phyloP scores from a whole-genome alignment of 1,284 basidiomycete species.

The Papiliotrema nemorosa region DNA sequence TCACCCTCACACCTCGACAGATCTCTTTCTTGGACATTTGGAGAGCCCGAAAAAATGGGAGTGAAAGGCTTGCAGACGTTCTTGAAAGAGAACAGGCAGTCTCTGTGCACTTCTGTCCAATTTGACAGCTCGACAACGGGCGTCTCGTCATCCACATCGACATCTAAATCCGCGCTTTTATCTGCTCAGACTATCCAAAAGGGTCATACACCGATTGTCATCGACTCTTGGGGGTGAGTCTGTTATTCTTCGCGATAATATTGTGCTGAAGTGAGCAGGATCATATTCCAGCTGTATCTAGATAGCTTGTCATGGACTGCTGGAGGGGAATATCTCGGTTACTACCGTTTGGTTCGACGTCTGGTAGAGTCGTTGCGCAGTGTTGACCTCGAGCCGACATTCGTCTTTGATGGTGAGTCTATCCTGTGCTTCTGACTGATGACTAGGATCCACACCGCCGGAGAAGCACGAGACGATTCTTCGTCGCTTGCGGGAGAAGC shows the following conservation, averaged over 20 bases:
- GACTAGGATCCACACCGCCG: conserved; percentile 64
- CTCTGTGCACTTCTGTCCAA: conserved; percentile 57
- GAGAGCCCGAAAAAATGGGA: conserved; percentile 57
- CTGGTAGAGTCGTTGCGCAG: conserved; percentile 67
- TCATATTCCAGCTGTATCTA: conserved; percentile 70
- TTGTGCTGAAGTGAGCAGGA: conserved; percentile 52
- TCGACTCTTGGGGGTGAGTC: conserved; percentile 87
- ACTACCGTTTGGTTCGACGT: conserved; percentile 55
- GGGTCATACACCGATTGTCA: conserved; percentile 55
- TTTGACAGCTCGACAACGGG: conserved; percentile 27
- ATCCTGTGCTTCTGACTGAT: conserved; percentile 6
- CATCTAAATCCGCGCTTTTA: no score
- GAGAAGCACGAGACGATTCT: conserved; percentile 71
- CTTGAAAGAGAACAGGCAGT: conserved; percentile 65
- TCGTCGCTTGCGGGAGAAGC: conserved; percentile 57
- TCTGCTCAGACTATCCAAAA: no score
- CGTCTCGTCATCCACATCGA: no score
- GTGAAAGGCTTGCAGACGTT: conserved; percentile 76
- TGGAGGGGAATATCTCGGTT: conserved; percentile 72
- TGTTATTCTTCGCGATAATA: neutral
- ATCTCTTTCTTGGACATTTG: no score
- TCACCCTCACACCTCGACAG: no score
- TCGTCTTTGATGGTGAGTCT: conserved; percentile 83
- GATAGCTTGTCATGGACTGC: conserved; percentile 73
- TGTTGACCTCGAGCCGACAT: conserved; percentile 69